Percentiles rank a stretch among this genome's conserved stretches.
These are phyloP conservation scores for Grosmannia serpens DNA, from an alignment of 2,329 filamentous ascomycete species.

Conservation along the genomic window DNA sequence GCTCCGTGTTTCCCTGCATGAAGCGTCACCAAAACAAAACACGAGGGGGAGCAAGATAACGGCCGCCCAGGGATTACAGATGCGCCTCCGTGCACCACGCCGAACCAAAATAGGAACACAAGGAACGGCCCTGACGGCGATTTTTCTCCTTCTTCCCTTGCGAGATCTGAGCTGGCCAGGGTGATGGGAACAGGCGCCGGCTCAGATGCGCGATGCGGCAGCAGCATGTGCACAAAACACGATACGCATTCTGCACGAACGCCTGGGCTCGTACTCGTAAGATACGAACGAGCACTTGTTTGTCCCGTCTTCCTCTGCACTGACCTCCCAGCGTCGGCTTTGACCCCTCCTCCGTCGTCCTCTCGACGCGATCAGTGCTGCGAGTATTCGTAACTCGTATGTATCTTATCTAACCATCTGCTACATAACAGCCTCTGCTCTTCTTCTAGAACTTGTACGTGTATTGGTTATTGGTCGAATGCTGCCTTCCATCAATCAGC, in stretches of 20 bases:
- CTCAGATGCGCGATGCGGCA: neutral
- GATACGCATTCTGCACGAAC: neutral
- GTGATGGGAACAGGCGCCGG: neutral
- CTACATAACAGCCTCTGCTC: neutral
- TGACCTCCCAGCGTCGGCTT: neutral
- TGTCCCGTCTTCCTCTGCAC: neutral
- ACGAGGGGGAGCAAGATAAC: neutral
- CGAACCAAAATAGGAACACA: neutral
- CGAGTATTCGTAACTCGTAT: too few relatives aligned
- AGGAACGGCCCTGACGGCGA: neutral
- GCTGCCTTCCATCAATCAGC: neutral
- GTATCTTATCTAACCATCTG: too few relatives aligned
- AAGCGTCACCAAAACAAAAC: neutral
- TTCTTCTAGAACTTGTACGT: neutral
- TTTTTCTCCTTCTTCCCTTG: neutral
- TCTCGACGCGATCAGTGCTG: too few relatives aligned
- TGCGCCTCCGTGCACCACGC: neutral
- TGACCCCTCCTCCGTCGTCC: neutral
- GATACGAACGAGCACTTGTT: neutral
- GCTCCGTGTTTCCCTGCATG: neutral
- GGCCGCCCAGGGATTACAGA: neutral
- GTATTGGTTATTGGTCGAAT: neutral
- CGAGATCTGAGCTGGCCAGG: neutral
- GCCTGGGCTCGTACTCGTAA: neutral
- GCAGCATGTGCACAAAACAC: neutral